These are phyloP conservation scores for Trichophyton benhamiae DNA, from an alignment of 2,329 filamentous ascomycete species.

Conservation along the genomic window DNA sequence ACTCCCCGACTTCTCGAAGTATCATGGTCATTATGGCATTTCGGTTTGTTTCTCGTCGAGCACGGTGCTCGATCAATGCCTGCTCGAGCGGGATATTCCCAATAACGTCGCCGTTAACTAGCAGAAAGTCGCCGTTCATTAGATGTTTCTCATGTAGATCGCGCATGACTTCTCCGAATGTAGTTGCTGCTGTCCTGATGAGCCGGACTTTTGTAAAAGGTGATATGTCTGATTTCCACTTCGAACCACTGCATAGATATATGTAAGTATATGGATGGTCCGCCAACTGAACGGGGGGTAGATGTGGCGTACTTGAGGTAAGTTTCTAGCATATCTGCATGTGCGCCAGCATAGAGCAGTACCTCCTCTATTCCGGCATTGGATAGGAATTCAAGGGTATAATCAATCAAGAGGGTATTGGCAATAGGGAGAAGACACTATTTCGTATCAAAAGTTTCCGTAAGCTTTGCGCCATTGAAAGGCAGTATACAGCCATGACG, in stretches of 20 bases:
- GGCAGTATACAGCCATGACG: conserved; percentile 20
- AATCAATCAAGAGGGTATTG: conserved; percentile 91
- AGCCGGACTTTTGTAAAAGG: conserved; percentile 74
- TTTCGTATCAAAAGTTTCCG: not conserved
- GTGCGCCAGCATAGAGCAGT: conserved; percentile 79
- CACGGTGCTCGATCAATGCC: conserved; percentile 65
- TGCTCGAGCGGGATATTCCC: conserved; percentile 77
- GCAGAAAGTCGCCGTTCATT: conserved; percentile 79
- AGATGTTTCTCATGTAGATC: conserved; percentile 78
- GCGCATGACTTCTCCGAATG: conserved; percentile 85
- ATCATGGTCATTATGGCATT: conserved; percentile 98
- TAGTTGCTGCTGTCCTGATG: conserved; percentile 74
- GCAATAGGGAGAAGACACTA: conserved; percentile 87
- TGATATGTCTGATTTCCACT: conserved; percentile 59
- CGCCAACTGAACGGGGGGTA: not conserved
- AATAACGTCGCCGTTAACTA: conserved; percentile 86
- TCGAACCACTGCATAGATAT: conserved; percentile 44
- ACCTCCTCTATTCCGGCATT: conserved; percentile 93
- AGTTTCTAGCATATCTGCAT: conserved; percentile 73
- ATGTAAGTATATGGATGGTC: not conserved
- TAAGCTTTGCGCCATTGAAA: not conserved
- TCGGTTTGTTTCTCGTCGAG: conserved; percentile 68
- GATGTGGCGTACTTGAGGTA: conserved; percentile 54
- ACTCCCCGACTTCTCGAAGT: conserved; percentile 60
- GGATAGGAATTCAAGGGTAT: conserved; percentile 90